phyloP scores from a whole-genome alignment of 2,329 filamentous ascomycete species.

The Colletotrichum melonis region DNA sequence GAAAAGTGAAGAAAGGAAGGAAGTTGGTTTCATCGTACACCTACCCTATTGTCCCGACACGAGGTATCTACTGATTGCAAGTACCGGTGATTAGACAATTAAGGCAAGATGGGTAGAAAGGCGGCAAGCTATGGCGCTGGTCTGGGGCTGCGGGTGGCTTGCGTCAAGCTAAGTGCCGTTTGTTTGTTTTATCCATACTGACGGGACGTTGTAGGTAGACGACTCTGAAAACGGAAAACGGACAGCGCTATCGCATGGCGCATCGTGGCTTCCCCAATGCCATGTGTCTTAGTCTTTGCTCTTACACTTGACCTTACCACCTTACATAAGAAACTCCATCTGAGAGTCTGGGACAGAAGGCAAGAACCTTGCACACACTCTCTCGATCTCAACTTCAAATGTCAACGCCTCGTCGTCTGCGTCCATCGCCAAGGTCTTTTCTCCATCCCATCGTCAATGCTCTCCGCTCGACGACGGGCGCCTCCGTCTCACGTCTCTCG shows the following conservation, averaged over 20 bases:
- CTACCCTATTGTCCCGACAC: too few relatives aligned
- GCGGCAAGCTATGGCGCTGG: not conserved
- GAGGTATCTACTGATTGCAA: too few relatives aligned
- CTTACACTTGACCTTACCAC: not conserved
- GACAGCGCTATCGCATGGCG: not conserved
- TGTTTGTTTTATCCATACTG: not conserved
- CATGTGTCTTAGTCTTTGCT: not conserved
- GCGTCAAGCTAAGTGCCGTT: not conserved
- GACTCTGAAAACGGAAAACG: not conserved
- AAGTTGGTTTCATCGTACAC: not conserved
- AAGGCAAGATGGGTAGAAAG: not conserved
- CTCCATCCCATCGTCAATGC: conserved; percentile 17
- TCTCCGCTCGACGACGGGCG: conserved; percentile 19
- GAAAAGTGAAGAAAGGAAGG: not conserved
- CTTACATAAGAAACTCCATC: not conserved
- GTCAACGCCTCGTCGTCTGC: not conserved
- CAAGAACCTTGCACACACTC: not conserved
- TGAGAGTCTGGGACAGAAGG: not conserved
- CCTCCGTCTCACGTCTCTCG: conserved; percentile 12
- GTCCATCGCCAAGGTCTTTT: conserved; percentile 2
- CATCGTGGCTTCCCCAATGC: not conserved
- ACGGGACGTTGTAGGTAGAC: not conserved
- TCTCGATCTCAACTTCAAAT: conserved; percentile 6
- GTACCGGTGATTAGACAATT: too few relatives aligned
- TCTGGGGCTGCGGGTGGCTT: conserved; percentile 9